Evolutionary conservation across 306 rosid species (phyloP).

Genomic region (Lathyrus aphaca): DNA sequence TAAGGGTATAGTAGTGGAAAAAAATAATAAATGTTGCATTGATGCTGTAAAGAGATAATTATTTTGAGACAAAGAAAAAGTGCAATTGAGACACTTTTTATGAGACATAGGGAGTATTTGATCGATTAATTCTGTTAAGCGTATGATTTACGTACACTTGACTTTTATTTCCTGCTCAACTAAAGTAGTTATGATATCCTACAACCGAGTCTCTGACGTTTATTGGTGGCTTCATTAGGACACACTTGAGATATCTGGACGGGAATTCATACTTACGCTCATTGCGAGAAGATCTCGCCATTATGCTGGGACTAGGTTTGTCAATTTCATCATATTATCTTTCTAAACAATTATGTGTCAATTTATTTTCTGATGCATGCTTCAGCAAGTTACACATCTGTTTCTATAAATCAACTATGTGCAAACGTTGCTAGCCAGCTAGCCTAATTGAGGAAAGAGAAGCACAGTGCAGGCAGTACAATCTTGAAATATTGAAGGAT

Average conservation of each 20-base stretch:
- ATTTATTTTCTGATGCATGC: constrained; percentile 19
- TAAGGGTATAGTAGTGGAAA: no score
- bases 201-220: constrained; percentile 27
- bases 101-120: not conserved
- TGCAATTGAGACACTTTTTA: no score
- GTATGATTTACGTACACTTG: constrained; percentile 1
- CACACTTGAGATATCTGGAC: constrained; percentile 64
- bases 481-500: constrained; percentile 35
- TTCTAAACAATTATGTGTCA: constrained; percentile 16
- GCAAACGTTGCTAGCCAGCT: constrained; percentile 24
- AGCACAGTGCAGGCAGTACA: constrained; percentile 19
- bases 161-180: constrained; percentile 27
- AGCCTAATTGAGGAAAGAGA: not conserved
- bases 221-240: constrained; percentile 55
- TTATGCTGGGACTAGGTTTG: constrained; percentile 97
- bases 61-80: no score
- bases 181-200: constrained; percentile 30
- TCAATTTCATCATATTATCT: constrained; percentile 23
- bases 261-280: constrained; percentile 72
- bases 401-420: constrained; percentile 19
- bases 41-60: no score
- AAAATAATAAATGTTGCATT: no score
- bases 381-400: constrained; percentile 25
- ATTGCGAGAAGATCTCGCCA: constrained; percentile 98
- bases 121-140: constrained; percentile 25